Percentiles rank a stretch among this genome's conserved stretches.
Evolutionary conservation across 768 basidiomycete species (phyloP).

Genomic region (Suillus subaureus): DNA sequence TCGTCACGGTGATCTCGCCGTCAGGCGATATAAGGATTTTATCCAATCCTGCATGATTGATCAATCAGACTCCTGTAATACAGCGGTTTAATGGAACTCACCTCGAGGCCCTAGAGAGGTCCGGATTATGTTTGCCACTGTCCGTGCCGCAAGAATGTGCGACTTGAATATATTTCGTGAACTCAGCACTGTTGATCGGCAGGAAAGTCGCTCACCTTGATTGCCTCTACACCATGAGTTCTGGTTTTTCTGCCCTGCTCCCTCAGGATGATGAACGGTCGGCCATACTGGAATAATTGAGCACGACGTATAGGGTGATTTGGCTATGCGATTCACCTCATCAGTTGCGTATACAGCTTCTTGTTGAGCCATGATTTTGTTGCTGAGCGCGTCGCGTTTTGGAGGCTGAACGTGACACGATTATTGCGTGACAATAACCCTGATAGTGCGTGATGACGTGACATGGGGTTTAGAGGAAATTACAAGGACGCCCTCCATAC

Average conservation of each 20-base stretch:
- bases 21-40: constrained; percentile 95
- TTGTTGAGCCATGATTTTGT: constrained; percentile 36
- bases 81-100: constrained; percentile 32
- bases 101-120: constrained; percentile 96
- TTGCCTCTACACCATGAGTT: constrained; percentile 90
- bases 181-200: background rate
- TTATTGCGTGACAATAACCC: constrained; percentile 22
- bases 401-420: constrained; percentile 28
- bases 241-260: constrained; percentile 94
- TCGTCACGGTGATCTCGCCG: constrained; percentile 98
- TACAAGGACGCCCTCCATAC: constrained; percentile 7
- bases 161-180: constrained; percentile 48
- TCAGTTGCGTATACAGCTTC: constrained; percentile 87
- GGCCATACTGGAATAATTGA: constrained; percentile 64
- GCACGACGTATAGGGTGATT: constrained; percentile 12
- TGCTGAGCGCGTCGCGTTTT: constrained; percentile 17
- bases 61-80: constrained; percentile 9
- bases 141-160: constrained; percentile 94
- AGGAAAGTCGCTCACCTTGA: constrained; percentile 66
- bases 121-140: constrained; percentile 92
- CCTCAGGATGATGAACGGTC: constrained; percentile 96
- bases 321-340: constrained; percentile 52
- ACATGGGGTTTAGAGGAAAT: constrained; percentile 19
- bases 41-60: constrained; percentile 69
- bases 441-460: constrained; percentile 33